Base-by-base conservation (phyloP, 345 rosid genomes). In the Aquilaria sinensis region DNA sequence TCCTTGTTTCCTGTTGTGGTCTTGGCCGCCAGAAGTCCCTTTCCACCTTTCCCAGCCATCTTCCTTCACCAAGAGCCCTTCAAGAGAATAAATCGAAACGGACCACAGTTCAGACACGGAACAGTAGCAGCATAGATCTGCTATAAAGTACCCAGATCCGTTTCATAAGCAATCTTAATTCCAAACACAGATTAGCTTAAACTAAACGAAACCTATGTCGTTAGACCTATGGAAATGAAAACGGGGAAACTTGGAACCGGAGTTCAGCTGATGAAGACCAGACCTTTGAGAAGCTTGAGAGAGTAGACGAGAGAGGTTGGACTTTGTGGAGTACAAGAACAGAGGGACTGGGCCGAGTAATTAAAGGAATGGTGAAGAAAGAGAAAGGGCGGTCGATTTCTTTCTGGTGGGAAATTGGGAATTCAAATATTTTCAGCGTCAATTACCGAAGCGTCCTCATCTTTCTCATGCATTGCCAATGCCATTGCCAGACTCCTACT, bases 11-110 rank as follows among this genome's bases (percentile, higher is more conserved):
- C 85, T 4, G 94, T 88, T 6, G 85, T 83, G 33, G 98, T 92
- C 74, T 92, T 92, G 6, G 87, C 76, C 31, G 69, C 69, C 69
- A 65, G 33, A 8, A 65, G 54, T 54, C 69, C 69, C 62, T 65
- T 65, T 29, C 98, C 98, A 30, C 98, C 98, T 73, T 92, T 92
- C 16, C 98, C 98, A 47, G 90, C 98, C 98, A 92, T 88, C 32
- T 64, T 51, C 63, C 74, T 52, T 60, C 33, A 58, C 77, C 57
- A 58, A 45, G 15, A 51, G 23, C 15, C 4, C 13, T 54, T 3
- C 33, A 54, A 2, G 13, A 54, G 33, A 55, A 14, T 14, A 30
- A 30, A 55, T 12, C 33, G n/a, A 9, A 55, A 30, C 13, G 30
- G 33, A 6, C 8, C 29, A 33, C 9, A 48, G 12, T 12, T 0